Evolutionary conservation across 495 filamentous ascomycete species (phyloP).

Genomic region (Aspergillus panamensis): DNA sequence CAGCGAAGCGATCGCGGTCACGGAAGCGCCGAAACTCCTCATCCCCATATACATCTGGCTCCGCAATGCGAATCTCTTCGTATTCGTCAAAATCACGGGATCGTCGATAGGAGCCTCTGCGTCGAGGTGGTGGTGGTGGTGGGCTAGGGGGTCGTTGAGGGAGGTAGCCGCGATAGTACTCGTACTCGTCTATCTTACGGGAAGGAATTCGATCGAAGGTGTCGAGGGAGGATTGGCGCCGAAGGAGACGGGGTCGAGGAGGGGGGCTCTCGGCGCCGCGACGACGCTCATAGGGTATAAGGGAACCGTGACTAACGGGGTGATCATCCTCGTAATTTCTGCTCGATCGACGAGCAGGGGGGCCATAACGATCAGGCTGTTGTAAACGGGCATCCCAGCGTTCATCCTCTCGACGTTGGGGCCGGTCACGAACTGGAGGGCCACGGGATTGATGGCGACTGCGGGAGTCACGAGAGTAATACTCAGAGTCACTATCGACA

Average conservation of each 20-base stretch:
- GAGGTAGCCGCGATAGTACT: slow-evolving; percentile 40
- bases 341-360: slow-evolving; percentile 47
- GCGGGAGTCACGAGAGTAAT: slow-evolving; percentile 46
- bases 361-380: slow-evolving; percentile 55
- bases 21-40: slow-evolving; percentile 60
- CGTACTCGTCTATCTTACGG: slow-evolving; percentile 52
- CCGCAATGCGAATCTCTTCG: slow-evolving; percentile 65
- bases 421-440: slow-evolving; percentile 42
- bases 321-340: slow-evolving; percentile 50
- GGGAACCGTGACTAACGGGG: slow-evolving; percentile 40
- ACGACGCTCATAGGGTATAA: slow-evolving; percentile 39
- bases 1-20: slow-evolving; percentile 44
- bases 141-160: slow-evolving; percentile 38
- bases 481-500: slow-evolving; percentile 46
- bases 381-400: slow-evolving; percentile 51
- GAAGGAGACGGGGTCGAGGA: slow-evolving; percentile 54
- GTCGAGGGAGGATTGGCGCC: slow-evolving; percentile 66
- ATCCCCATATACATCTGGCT: slow-evolving; percentile 64
- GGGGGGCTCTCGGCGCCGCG: slow-evolving; percentile 41
- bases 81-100: slow-evolving; percentile 52
- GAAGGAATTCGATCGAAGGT: slow-evolving; percentile 67
- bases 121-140: slow-evolving; percentile 28
- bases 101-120: slow-evolving; percentile 38
- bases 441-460: slow-evolving; percentile 42
- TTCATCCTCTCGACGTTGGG: slow-evolving; percentile 44